These are phyloP conservation scores for Leccinum variabile DNA, from an alignment of 1,284 basidiomycete species.

Conservation along the genomic window DNA sequence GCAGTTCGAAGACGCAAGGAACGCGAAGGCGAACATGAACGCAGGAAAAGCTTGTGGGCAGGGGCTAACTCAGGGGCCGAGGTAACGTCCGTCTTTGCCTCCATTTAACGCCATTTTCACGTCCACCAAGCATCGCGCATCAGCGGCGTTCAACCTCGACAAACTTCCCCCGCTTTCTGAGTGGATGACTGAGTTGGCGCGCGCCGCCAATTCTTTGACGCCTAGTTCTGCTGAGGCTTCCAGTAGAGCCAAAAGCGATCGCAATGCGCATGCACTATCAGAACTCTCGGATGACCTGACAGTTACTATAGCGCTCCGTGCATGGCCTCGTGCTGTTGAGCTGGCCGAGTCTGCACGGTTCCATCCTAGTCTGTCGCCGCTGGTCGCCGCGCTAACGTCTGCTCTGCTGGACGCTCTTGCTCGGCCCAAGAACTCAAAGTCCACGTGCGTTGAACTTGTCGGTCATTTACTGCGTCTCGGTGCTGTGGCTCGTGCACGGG, in stretches of 20 bases:
- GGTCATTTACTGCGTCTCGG: conserved; percentile 73
- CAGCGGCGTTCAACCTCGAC: conserved; percentile 35
- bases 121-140: conserved; percentile 36
- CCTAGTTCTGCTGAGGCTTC: conserved; percentile 25
- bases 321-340: conserved; percentile 85
- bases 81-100: conserved; percentile 39
- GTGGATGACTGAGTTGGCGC: conserved; percentile 67
- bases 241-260: conserved; percentile 69
- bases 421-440: conserved; percentile 77
- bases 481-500: conserved; percentile 60
- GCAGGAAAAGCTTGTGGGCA: conserved; percentile 79
- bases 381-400: conserved; percentile 70
- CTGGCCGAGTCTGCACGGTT: conserved; percentile 83
- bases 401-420: conserved; percentile 77
- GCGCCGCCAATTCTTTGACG: conserved; percentile 31
- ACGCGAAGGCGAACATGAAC: conserved; percentile 87
- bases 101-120: conserved; percentile 24
- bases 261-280: conserved; percentile 81
- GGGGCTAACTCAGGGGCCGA: conserved; percentile 56
- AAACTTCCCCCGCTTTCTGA: conserved; percentile 57
- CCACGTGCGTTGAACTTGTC: conserved; percentile 65
- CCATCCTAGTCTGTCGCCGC: conserved; percentile 60
- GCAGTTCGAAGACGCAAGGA: conserved; percentile 87
- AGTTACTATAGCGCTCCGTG: conserved; percentile 88
- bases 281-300: conserved; percentile 92